Conservation (phyloP, 148 eudicot species). For the Arctostaphylos glauca region DNA sequence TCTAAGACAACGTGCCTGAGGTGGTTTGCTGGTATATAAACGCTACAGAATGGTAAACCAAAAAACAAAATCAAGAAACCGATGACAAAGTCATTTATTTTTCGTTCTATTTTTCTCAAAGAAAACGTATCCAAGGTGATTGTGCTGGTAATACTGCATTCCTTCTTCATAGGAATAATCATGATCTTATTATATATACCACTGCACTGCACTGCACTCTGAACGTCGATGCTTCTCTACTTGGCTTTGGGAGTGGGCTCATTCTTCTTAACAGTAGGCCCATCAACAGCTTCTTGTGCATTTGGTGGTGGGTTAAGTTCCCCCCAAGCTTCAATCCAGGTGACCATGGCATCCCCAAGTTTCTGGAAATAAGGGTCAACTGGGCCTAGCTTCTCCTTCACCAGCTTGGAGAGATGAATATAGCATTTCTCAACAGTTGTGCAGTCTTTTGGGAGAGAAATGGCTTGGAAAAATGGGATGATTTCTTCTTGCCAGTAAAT, state of each 20-base stretch:
- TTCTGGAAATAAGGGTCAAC: conserved; percentile 35
- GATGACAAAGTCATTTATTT: too few relatives aligned
- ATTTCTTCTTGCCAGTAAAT: conserved; percentile 39
- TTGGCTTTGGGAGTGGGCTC: conserved; percentile 19
- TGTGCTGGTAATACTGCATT: too few relatives aligned
- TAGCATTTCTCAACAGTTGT: conserved; percentile 39
- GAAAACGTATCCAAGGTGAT: too few relatives aligned
- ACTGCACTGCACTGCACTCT: too few relatives aligned
- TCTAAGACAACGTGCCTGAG: too few relatives aligned
- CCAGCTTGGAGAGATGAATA: conserved; percentile 35
- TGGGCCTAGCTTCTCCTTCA: conserved; percentile 32
- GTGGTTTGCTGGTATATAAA: too few relatives aligned
- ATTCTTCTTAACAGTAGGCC: conserved; percentile 15
- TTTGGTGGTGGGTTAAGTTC: conserved; percentile 27
- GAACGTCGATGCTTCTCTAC: not conserved
- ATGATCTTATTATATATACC: too few relatives aligned
- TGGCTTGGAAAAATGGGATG: conserved; percentile 38
- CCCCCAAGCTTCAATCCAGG: conserved; percentile 42
- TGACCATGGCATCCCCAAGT: conserved; percentile 37
- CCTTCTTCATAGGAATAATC: too few relatives aligned
- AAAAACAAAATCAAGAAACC: too few relatives aligned
- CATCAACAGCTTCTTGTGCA: not conserved
- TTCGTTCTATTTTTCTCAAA: too few relatives aligned
- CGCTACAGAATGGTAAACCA: too few relatives aligned
- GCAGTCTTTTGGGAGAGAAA: conserved; percentile 31